These are phyloP conservation scores for Striga asiatica DNA, from an alignment of 257 asterid genomes.

Conservation along the genomic window DNA sequence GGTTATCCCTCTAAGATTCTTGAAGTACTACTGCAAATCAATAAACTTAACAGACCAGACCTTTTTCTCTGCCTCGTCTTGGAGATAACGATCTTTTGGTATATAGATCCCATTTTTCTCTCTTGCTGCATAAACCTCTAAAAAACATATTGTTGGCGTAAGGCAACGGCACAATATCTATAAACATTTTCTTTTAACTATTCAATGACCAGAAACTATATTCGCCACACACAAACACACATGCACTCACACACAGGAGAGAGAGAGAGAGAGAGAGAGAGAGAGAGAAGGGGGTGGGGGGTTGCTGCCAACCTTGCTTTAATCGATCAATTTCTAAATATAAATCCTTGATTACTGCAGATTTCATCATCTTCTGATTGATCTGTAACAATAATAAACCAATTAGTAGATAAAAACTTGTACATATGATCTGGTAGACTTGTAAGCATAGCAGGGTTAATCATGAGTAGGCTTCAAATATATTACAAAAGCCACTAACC, in stretches of 20 bases:
- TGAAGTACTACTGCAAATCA: constrained; percentile 5
- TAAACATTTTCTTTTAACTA: constrained; percentile 1
- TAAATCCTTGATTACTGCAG: constrained; percentile 59
- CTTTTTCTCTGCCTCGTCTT: constrained; percentile 99
- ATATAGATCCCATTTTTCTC: constrained; percentile 97
- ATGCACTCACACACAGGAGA: too few relatives aligned
- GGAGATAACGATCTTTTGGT: constrained; percentile 94
- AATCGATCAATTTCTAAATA: constrained; percentile 80
- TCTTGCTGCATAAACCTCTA: constrained; percentile 99
- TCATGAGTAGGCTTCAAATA: background rate
- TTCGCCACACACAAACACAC: too few relatives aligned
- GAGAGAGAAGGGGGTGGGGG: constrained; percentile 1
- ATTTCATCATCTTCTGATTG: constrained; percentile 87
- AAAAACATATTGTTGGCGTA: constrained; percentile 12
- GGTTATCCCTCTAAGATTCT: background rate
- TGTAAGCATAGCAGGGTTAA: constrained; percentile 10
- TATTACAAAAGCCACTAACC: constrained; percentile 31
- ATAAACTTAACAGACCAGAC: constrained; percentile 19
- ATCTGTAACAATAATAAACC: constrained; percentile 40
- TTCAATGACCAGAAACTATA: too few relatives aligned
- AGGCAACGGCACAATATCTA: constrained; percentile 3
- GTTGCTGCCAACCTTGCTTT: constrained; percentile 73
- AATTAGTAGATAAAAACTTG: background rate
- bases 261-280: too few relatives aligned
- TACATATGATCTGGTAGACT: constrained; percentile 5